phyloP scores from a whole-genome alignment of 768 basidiomycete species.

The Podaxis sp. region DNA sequence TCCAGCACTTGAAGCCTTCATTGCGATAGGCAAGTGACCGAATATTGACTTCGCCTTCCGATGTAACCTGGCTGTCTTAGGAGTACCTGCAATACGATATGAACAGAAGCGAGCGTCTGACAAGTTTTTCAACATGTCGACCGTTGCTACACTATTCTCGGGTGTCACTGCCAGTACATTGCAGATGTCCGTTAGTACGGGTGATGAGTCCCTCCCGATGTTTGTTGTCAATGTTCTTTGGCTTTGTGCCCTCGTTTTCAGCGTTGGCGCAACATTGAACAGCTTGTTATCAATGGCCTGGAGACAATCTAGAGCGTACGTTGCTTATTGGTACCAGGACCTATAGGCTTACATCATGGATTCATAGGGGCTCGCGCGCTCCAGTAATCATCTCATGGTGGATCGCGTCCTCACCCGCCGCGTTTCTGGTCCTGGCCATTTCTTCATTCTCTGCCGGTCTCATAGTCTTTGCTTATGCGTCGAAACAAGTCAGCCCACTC shows the following conservation, averaged over 20 bases:
- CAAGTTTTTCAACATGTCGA: conserved; percentile 6
- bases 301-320: background rate
- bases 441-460: conserved; percentile 9
- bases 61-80: background rate
- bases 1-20: background rate
- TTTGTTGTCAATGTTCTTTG: conserved; percentile 2
- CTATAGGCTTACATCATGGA: background rate
- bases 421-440: conserved; percentile 4
- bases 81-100: conserved; percentile 9
- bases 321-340: background rate
- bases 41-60: background rate
- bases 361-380: background rate
- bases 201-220: background rate
- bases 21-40: conserved; percentile 2
- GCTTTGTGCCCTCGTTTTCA: conserved; percentile 6
- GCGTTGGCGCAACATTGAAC: conserved; percentile 8
- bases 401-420: background rate
- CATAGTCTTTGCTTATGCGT: background rate
- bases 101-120: conserved; percentile 5
- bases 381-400: background rate
- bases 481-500: background rate
- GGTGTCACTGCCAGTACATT: conserved; percentile 7
- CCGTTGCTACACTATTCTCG: conserved; percentile 8
- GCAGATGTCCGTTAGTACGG: background rate
- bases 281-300: conserved; percentile 4